These are phyloP conservation scores for Ceratobasidium sp. DNA, from an alignment of 1,284 basidiomycete species.

Conservation along the genomic window DNA sequence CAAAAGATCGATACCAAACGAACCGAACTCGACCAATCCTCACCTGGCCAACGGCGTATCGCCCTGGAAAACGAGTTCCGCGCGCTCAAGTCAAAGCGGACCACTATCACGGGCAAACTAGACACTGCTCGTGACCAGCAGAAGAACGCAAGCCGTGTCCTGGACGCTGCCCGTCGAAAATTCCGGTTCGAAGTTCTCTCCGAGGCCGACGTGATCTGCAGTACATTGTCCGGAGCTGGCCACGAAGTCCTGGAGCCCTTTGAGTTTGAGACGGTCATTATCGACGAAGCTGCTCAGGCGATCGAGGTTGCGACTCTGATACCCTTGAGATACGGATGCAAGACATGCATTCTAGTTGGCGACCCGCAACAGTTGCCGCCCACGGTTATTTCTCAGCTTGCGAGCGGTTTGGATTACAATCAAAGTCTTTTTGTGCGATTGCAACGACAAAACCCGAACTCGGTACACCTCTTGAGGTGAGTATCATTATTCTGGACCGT, in stretches of 20 bases:
- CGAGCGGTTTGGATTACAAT: constrained; percentile 83
- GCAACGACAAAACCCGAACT: constrained; percentile 78
- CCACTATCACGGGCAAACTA: constrained; percentile 72
- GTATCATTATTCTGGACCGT: constrained; percentile 46
- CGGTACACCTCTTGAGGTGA: constrained; percentile 91
- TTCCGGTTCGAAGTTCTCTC: constrained; percentile 80
- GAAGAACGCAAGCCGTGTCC: constrained; percentile 71
- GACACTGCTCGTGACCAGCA: constrained; percentile 85
- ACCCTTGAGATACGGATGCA: constrained; percentile 89
- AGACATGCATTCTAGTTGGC: constrained; percentile 94
- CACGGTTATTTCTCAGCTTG: constrained; percentile 92
- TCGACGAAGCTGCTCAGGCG: constrained; percentile 98
- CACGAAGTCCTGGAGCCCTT: constrained; percentile 87
- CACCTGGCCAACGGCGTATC: constrained; percentile 30
- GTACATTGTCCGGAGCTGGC: constrained; percentile 92
- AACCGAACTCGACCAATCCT: constrained; percentile 61
- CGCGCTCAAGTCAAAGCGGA: constrained; percentile 72
- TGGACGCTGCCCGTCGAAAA: constrained; percentile 81
- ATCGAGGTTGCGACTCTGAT: constrained; percentile 98
- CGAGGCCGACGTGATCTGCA: constrained; percentile 93
- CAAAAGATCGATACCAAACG: constrained; percentile 63
- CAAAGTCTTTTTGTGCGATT: constrained; percentile 94
- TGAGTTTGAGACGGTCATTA: constrained; percentile 96
- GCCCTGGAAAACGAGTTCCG: constrained; percentile 68
- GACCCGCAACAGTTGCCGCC: constrained; percentile 98